Conservation (phyloP, 1,284 basidiomycete species). For the Fomes fomentarius region DNA sequence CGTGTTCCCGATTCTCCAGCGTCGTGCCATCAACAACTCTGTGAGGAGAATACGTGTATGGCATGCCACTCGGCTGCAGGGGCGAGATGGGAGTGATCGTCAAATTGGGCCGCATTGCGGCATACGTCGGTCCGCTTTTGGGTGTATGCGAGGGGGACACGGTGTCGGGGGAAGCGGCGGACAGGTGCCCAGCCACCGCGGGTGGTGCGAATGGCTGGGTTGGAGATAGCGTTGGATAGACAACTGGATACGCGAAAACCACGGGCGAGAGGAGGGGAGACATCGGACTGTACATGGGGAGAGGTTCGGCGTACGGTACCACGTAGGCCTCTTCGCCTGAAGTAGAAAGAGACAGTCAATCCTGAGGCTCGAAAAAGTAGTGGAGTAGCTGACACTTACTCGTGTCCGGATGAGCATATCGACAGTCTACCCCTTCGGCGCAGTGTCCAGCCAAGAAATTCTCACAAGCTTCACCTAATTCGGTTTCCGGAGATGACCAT, state of each 20-base stretch:
- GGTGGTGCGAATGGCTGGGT: slow-evolving; percentile 15
- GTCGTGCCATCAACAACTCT: slow-evolving; percentile 23
- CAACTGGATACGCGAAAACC: slow-evolving; percentile 14
- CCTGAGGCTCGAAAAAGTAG: too few relatives aligned
- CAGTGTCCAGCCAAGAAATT: slow-evolving; percentile 40
- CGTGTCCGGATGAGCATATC: slow-evolving; percentile 39
- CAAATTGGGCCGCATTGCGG: slow-evolving; percentile 1
- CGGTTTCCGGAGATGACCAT: not conserved
- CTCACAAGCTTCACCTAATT: slow-evolving; percentile 41
- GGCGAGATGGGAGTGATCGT: slow-evolving; percentile 7
- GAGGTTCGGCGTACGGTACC: slow-evolving; percentile 8
- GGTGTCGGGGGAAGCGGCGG: not conserved
- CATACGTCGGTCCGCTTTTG: not conserved
- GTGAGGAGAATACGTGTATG: slow-evolving; percentile 19
- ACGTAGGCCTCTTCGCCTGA: slow-evolving; percentile 19
- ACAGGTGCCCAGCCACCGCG: slow-evolving; percentile 1
- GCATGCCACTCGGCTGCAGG: not conserved
- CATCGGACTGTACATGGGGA: slow-evolving; percentile 13
- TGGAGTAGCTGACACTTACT: slow-evolving; percentile 13
- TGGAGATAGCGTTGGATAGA: slow-evolving; percentile 19
- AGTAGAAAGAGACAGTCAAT: too few relatives aligned
- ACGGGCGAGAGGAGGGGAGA: slow-evolving; percentile 17
- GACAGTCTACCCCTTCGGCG: slow-evolving; percentile 42
- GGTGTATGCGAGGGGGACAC: not conserved
- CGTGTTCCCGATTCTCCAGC: slow-evolving; percentile 11